Evolutionary conservation across 768 basidiomycete species (phyloP), one percentile per base, ranked within the genome.

Genomic region (Gloeophyllum trabeum): DNA sequence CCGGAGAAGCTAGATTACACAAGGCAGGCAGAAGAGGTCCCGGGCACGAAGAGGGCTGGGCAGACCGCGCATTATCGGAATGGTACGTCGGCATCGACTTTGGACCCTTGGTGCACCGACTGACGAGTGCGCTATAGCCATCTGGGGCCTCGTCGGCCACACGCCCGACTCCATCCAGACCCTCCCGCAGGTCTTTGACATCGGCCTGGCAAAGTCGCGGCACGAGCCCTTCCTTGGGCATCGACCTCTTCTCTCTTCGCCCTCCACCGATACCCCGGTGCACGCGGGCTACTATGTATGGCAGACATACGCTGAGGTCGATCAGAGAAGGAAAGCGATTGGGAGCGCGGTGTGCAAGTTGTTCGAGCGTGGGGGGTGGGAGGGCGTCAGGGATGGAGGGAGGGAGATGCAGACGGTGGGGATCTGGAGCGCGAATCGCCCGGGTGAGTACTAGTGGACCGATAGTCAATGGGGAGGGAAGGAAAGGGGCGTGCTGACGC

Each of bases 41-140:
- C 87, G n/a, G 86, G 83, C 18, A 89, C 88, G 1, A 81, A 81
- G 60, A 73, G 73, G 37, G 76, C 83, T 10, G 86, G 86, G 25
- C 81, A 87, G 61, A 81, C 58, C 81, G 87, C 76, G 12, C 81
- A 86, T 58, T 90, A 90, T 58, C 73, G 73, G 44, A 82, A 77
- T 54, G 76, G 82, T 78, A 56, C 52, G 56, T 37, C 10, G 10
- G 10, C 16, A 10, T 32, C 28, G 28, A 10, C 28, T 16, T 32
- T 16, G 28, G 10, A 10, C 28, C 16, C 28, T 13, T 37, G 10
- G 13, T 10, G 36, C 7, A 7, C 12, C 10, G 20, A 37, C 10
- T 6, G 20, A 37, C 36, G 13, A 37, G 13, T 10, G 20, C 36
- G 7, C 10, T 19, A 7, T 19, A 37, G 82, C 66, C n/a, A 47